A percentile compares a stretch with the other conserved stretches of the same genome.
Conservation (phyloP, 257 asterid species). For the Fraxinus anomala region DNA sequence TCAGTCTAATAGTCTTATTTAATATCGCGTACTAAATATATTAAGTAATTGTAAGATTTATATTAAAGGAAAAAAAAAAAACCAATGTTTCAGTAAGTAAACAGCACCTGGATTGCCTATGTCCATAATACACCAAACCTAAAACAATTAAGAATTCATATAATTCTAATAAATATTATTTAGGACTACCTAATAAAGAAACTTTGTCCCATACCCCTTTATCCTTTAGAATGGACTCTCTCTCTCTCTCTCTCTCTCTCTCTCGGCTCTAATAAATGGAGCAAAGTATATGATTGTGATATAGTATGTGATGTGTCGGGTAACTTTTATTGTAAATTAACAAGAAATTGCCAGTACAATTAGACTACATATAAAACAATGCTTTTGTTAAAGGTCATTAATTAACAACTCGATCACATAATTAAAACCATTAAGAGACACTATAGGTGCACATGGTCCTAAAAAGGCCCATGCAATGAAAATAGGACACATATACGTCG, state of each 20-base stretch:
- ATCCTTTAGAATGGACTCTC: too few species aligned
- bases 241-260: too few species aligned
- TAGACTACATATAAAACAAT: background rate
- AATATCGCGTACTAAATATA: too few species aligned
- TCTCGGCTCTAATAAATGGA: too few species aligned
- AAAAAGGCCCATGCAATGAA: background rate
- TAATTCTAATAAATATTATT: background rate
- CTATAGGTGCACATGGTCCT: background rate
- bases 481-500: background rate
- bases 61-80: too few species aligned
- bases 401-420: background rate
- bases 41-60: too few species aligned
- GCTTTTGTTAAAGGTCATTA: background rate
- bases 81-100: background rate
- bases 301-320: too few species aligned
- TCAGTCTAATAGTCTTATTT: too few species aligned
- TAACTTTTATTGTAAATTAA: too few species aligned
- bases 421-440: background rate
- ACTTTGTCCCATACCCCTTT: background rate
- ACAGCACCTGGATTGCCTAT: background rate
- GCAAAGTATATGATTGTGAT: too few species aligned
- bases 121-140: background rate
- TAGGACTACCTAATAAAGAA: background rate
- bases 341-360: too few species aligned
- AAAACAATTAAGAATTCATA: background rate